Percentiles rank a stretch among this genome's conserved stretches.
Conservation (phyloP, 495 filamentous ascomycete species). For the Penicillium arizonense region DNA sequence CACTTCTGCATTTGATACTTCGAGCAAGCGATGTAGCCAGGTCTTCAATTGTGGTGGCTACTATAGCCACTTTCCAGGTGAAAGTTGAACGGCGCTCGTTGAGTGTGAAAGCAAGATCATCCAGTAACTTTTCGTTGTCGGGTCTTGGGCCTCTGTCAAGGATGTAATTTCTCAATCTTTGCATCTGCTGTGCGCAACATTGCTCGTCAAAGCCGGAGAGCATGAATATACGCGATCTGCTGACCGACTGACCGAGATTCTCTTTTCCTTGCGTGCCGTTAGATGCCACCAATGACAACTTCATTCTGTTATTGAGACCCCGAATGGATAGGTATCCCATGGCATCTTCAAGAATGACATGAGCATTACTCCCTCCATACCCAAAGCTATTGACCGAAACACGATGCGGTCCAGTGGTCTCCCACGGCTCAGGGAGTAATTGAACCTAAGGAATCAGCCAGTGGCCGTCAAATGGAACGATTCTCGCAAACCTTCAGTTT, state of each 20-base stretch:
- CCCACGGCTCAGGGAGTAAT: conserved; percentile 18
- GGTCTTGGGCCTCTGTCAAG: neutral
- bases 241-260: neutral
- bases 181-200: conserved; percentile 3
- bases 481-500: conserved; percentile 20
- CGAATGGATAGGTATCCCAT: conserved; percentile 4
- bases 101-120: conserved; percentile 30
- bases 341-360: conserved; percentile 38
- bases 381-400: conserved; percentile 39
- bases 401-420: conserved; percentile 19
- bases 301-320: neutral
- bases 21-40: conserved; percentile 8
- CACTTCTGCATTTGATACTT: neutral
- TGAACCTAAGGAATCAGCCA: conserved; percentile 17
- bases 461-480: neutral
- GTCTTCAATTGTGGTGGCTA: conserved; percentile 1
- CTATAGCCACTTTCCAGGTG: conserved; percentile 21
- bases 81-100: conserved; percentile 22
- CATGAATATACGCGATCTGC: conserved; percentile 9
- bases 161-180: conserved; percentile 12
- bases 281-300: too few relatives aligned
- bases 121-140: conserved; percentile 11
- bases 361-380: conserved; percentile 40
- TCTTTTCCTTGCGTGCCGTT: neutral
- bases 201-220: conserved; percentile 19